Evolutionary conservation across 305 asterid genomes (phyloP).

Genomic region (Plantago lanceolata): DNA sequence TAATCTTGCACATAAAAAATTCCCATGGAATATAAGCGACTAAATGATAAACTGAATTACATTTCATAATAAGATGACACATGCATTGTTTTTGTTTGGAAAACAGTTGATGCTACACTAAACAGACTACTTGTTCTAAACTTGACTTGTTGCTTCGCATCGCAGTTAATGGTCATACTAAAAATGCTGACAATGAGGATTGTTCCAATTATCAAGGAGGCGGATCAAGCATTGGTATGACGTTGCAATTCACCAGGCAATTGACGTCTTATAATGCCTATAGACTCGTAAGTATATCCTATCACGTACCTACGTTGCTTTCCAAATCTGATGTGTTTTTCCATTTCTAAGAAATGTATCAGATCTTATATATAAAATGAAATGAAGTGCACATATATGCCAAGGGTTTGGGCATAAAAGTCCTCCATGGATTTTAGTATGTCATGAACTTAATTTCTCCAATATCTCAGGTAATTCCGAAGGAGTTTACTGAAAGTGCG

Average conservation of each 20-base stretch:
- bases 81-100: no score
- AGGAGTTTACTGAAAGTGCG: background rate
- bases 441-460: background rate
- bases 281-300: constrained; percentile 1
- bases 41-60: no score
- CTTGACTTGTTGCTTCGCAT: background rate
- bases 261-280: background rate
- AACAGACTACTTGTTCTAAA: background rate
- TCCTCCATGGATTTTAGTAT: background rate
- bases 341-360: no score
- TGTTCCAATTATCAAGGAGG: background rate
- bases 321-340: background rate
- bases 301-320: background rate
- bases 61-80: no score
- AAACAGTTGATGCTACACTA: background rate
- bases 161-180: background rate
- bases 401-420: background rate
- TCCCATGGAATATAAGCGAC: no score
- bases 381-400: background rate
- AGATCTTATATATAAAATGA: background rate
- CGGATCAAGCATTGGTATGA: background rate
- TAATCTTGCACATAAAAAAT: no score
- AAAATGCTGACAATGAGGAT: background rate
- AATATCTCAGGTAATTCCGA: background rate
- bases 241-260: background rate